Evolutionary conservation across 2,329 filamentous ascomycete species (phyloP), one percentile per base, ranked within the genome.

Genomic region (Fusarium graminum): DNA sequence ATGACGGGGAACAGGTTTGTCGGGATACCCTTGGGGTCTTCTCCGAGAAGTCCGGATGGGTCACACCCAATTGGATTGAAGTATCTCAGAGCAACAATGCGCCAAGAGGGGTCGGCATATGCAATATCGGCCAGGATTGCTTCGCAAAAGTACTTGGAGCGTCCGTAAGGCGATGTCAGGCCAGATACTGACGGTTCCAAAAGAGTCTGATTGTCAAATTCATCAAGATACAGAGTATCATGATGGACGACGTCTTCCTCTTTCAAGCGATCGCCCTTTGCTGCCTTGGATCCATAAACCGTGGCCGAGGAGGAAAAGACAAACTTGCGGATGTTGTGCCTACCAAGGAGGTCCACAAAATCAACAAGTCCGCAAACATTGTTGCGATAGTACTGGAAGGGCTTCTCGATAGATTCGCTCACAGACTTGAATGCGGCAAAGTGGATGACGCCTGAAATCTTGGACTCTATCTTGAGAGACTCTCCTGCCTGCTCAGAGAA

Each of bases 51-150:
- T 19, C 88, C 88, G 4, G 86, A 89, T 30, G 85, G 79, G 72
- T 90, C 86, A 73, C 87, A 90, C 16, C 88, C 88, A 50, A 90
- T 85, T 1, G 88, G 88, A 66, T 90, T 90, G 79, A 90, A 90
- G 75, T 90, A 90, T 30, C 88, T 82, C 29, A 90, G 80, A 9
- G 86, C 86, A 32, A 87, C 85, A 66, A 90, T 87, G 11, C 83
- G 84, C 86, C 87, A 89, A 25, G 83, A 81, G 4, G 86, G 82
- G 72, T 90, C 86, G 3, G 88, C 84, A 17, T 80, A 77, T 26
- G 86, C 87, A 43, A 88, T 77, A 71, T 90, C 88, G 13, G 85
- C 85, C 25, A 90, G 77, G 53, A 90, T 90, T 7, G 87, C 86
- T 73, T 90, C 88, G 63, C 86, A 87, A 77, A 90, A 88, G 80